Conservation (phyloP, 2,329 filamentous ascomycete species). For the Pseudogymnoascus destructans region DNA sequence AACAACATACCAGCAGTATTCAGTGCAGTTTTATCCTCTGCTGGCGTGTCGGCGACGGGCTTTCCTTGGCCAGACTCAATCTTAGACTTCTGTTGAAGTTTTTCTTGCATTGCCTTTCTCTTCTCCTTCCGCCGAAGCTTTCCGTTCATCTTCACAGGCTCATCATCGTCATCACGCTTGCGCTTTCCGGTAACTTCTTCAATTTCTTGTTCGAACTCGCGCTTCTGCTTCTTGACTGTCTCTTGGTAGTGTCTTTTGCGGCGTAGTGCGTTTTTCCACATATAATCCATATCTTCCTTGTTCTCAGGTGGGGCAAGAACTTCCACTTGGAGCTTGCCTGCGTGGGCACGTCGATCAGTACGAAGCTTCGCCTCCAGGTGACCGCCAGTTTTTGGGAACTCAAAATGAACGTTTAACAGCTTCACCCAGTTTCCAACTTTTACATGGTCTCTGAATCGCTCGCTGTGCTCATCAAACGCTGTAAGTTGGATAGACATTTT, state of each 20-base stretch:
- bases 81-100: conserved; percentile 3
- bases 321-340: conserved; percentile 44
- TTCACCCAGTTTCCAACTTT: conserved; percentile 47
- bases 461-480: conserved; percentile 55
- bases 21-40: conserved; percentile 16
- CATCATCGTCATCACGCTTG: conserved; percentile 15
- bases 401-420: conserved; percentile 62
- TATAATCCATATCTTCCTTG: conserved; percentile 30
- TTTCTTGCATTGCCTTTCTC: conserved; percentile 20
- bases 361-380: conserved; percentile 63
- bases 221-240: conserved; percentile 29
- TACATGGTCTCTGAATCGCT: conserved; percentile 42
- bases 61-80: not conserved
- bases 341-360: conserved; percentile 37
- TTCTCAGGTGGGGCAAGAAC: conserved; percentile 30
- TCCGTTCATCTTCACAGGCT: conserved; percentile 14
- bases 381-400: conserved; percentile 35
- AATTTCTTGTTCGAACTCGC: conserved; percentile 28
- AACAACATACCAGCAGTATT: conserved; percentile 27
- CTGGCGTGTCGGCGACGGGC: not conserved
- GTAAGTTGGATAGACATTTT: conserved; percentile 58
- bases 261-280: conserved; percentile 43
- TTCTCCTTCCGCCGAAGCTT: conserved; percentile 22
- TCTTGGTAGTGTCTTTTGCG: conserved; percentile 51
- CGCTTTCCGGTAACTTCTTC: conserved; percentile 24